Conservation (phyloP, 2,329 filamentous ascomycete species). For the Aureobasidium leucospermi region DNA sequence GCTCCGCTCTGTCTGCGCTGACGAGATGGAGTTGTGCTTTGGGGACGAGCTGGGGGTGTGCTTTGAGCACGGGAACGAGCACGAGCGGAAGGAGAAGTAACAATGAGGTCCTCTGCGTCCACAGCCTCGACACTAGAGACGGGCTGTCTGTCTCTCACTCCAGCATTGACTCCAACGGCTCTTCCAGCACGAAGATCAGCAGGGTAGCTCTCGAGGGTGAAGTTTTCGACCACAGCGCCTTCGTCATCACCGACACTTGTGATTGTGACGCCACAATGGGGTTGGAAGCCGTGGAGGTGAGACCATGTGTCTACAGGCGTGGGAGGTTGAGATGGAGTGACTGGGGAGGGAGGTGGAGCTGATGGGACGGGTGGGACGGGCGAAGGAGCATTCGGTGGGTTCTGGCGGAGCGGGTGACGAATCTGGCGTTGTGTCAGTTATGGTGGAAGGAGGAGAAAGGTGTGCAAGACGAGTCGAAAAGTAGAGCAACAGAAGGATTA, state of each 20-base stretch:
- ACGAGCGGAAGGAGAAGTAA: too few species aligned
- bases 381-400: not conserved
- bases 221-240: not conserved
- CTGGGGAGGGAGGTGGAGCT: not conserved
- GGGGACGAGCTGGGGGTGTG: too few species aligned
- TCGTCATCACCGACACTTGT: not conserved
- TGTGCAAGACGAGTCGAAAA: not conserved
- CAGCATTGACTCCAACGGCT: too few species aligned
- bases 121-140: too few species aligned
- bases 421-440: not conserved
- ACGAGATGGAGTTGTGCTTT: too few species aligned
- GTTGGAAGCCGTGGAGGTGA: not conserved
- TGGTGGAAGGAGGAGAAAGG: not conserved
- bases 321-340: not conserved
- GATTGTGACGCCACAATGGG: not conserved
- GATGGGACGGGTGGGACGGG: not conserved
- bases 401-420: conserved; percentile 10
- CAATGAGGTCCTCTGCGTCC: too few species aligned
- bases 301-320: not conserved
- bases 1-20: too few species aligned
- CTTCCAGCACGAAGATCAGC: too few species aligned
- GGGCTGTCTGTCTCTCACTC: too few species aligned
- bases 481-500: not conserved
- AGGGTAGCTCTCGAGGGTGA: not conserved
- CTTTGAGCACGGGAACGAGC: too few species aligned